These are phyloP conservation scores for Solanum etuberosum DNA, from an alignment of 257 asterid species.

Conservation along the genomic window DNA sequence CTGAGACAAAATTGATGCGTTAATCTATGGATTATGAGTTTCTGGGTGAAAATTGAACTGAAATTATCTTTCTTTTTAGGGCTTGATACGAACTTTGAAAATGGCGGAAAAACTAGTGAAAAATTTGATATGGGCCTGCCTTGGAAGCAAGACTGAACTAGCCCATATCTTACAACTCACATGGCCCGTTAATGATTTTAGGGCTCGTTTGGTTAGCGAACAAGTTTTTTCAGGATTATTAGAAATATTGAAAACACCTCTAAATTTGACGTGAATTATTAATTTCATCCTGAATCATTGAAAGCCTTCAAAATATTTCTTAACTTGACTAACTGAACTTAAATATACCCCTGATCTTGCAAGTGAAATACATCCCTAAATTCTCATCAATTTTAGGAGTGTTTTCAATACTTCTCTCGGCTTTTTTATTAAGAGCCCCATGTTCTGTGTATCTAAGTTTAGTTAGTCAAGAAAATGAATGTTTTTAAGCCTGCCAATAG, in stretches of 20 bases:
- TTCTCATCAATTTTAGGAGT: neutral
- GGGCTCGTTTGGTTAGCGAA: neutral
- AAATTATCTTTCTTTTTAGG: neutral
- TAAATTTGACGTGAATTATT: too few species aligned
- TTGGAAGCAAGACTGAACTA: neutral
- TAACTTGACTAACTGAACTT: neutral
- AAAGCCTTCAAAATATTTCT: too few species aligned
- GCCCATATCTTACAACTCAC: neutral
- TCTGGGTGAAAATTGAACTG: neutral
- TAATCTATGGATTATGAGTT: neutral
- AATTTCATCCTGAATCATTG: too few species aligned
- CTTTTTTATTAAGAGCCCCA: neutral
- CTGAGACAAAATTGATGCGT: neutral
- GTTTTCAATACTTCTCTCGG: too few species aligned
- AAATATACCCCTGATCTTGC: too few species aligned
- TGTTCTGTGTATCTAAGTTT: neutral
- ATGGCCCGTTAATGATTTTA: neutral
- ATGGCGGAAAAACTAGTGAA: neutral
- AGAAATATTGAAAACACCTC: too few species aligned
- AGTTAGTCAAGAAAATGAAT: neutral
- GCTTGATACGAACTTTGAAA: neutral
- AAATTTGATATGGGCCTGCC: neutral
- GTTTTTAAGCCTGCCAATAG: neutral
- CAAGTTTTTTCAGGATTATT: neutral
- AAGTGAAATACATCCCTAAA: too few species aligned